Conservation (phyloP, 2,329 filamentous ascomycete genomes). For the Thelonectria discophora region DNA sequence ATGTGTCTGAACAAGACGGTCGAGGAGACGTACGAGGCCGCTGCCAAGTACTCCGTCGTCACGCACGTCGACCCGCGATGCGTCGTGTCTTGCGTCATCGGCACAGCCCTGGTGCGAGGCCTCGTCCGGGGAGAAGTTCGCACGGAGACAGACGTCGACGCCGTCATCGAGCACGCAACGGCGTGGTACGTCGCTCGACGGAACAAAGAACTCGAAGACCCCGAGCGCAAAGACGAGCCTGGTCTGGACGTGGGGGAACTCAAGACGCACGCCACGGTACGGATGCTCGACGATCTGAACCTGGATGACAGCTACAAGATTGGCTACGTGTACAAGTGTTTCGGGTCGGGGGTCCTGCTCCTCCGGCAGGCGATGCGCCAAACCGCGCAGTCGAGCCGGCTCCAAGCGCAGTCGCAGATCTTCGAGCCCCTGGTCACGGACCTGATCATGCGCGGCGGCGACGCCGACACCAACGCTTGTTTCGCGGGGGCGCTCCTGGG, state of each 20-base stretch:
- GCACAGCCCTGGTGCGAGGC: slow-evolving; percentile 56
- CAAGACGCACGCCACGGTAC: slow-evolving; percentile 49
- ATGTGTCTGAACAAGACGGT: slow-evolving; percentile 54
- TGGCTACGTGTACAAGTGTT: slow-evolving; percentile 63
- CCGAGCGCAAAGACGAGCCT: slow-evolving; percentile 42
- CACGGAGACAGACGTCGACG: slow-evolving; percentile 52
- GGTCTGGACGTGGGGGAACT: slow-evolving; percentile 54
- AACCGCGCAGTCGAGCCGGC: slow-evolving; percentile 26
- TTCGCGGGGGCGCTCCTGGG: slow-evolving; percentile 61
- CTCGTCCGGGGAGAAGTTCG: slow-evolving; percentile 56
- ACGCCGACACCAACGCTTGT: slow-evolving; percentile 64
- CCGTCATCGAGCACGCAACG: slow-evolving; percentile 50
- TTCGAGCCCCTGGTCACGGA: slow-evolving; percentile 60
- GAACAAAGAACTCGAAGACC: slow-evolving; percentile 33
- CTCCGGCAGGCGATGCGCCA: slow-evolving; percentile 55
- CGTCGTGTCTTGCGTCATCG: slow-evolving; percentile 58
- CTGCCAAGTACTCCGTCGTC: slow-evolving; percentile 52
- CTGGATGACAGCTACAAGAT: slow-evolving; percentile 57
- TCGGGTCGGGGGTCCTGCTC: slow-evolving; percentile 57
- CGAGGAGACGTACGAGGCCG: slow-evolving; percentile 54
- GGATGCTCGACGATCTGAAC: slow-evolving; percentile 50
- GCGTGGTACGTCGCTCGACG: slow-evolving; percentile 48
- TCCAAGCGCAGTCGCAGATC: slow-evolving; percentile 36
- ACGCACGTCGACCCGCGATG: slow-evolving; percentile 63
- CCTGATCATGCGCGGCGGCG: slow-evolving; percentile 61